Evolutionary conservation across 805 yeast genomes (phyloP), one percentile per base, ranked within the genome.

Genomic region (Nadsonia fulvescens): DNA sequence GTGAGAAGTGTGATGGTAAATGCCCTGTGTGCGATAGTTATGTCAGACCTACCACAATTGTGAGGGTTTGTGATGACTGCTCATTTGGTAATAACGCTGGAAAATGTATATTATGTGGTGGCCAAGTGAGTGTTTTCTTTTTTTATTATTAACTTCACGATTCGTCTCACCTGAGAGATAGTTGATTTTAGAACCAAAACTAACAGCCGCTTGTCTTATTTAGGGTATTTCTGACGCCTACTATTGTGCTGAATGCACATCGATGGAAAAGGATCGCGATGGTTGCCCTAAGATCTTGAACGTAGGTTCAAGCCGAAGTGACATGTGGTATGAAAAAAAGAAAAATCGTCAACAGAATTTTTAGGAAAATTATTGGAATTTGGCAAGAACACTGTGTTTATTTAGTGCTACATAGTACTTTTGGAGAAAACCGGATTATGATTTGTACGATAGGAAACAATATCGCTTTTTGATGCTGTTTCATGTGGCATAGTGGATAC

Each of bases 21-120:
- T 83, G 96, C 42, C 94, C 94, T 3, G 58, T 70, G 3, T 83
- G 96, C 47, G 95, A 82, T 43, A 75, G 93, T 2, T 65, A 61
- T 37, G 93, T 79, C 5, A 66, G 71, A 34, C 81, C 89, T 1
- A 61, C 65, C 5, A 57, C 63, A 10, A 48, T 56, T 31, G 94
- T 69, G 2, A 57, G 75, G 31, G 61, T 81, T 12, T 83, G 96
- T 47, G 83, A 75, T 32, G 86, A 73, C 34, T 83, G 96, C 44
- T 63, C 92, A 1, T 69, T 70, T 40, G 91, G 91, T 5, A 66
- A 69, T 30, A 46, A 53, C 22, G 60, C 59, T 2, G 64, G 61
- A 11, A 64, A 62, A 33, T 83, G 96, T 46, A 68, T 83, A n/a
- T 54, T 82, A 12, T 83, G 96, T 51, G 75, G 78, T 12, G 56